phyloP scores from a whole-genome alignment of 768 basidiomycete genomes.

The Lepiota subincarnata region DNA sequence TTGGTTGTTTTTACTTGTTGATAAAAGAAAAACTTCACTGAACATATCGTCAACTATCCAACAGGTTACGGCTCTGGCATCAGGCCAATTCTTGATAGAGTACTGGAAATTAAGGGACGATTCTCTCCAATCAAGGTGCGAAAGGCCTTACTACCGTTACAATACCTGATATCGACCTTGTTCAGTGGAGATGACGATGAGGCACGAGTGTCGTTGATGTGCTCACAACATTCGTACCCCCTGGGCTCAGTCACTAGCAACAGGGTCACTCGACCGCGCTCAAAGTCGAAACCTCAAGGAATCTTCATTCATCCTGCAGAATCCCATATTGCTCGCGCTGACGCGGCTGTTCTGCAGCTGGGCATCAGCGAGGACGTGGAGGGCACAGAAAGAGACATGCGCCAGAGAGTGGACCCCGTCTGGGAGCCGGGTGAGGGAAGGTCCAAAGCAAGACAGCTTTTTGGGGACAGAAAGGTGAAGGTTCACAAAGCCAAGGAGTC shows the following conservation, averaged over 20 bases:
- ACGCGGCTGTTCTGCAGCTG: conserved; percentile 52
- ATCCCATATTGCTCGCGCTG: conserved; percentile 65
- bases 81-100: conserved; percentile 44
- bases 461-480: conserved; percentile 17
- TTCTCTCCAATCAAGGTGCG: conserved; percentile 9
- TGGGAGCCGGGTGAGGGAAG: conserved; percentile 53
- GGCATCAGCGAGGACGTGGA: conserved; percentile 49
- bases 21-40: not conserved
- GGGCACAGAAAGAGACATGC: conserved; percentile 35
- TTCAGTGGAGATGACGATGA: not conserved
- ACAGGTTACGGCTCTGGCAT: conserved; percentile 53
- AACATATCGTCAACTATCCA: not conserved
- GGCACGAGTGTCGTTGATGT: conserved; percentile 10
- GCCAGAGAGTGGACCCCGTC: conserved; percentile 29
- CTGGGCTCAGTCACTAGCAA: conserved; percentile 17
- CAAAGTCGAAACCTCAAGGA: conserved; percentile 51
- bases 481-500: not conserved
- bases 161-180: not conserved
- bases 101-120: conserved; percentile 8
- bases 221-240: conserved; percentile 16
- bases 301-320: conserved; percentile 62
- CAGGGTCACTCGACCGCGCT: conserved; percentile 34
- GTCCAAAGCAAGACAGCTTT: conserved; percentile 44
- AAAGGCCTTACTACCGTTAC: not conserved
- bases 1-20: too few relatives aligned